Conservation (phyloP, 208 protist species). For the Leptomonas pyrrhocoris region DNA sequence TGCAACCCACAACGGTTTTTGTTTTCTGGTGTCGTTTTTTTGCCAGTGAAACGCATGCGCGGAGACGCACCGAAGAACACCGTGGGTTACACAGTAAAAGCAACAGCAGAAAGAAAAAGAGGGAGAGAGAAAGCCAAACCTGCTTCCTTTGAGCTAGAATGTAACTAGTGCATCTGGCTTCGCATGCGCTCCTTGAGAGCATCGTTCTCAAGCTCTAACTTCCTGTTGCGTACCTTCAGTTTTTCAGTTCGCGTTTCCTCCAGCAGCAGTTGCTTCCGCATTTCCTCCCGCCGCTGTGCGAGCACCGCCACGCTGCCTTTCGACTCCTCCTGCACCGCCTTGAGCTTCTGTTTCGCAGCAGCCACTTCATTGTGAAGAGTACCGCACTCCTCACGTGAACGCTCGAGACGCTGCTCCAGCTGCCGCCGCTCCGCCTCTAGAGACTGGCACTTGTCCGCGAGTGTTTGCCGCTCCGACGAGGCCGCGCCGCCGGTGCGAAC, state of each 20-base stretch:
- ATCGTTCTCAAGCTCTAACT: constrained; percentile 75
- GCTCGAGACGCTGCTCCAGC: constrained; percentile 47
- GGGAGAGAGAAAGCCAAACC: too few species aligned
- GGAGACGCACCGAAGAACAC: too few species aligned
- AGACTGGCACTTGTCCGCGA: constrained; percentile 49
- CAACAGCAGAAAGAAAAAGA: too few species aligned
- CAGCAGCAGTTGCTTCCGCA: constrained; percentile 76
- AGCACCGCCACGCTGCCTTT: constrained; percentile 48
- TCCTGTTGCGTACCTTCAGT: constrained; percentile 62
- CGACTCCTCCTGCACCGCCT: constrained; percentile 51
- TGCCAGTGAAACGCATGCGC: too few species aligned
- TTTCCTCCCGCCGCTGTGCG: constrained; percentile 71
- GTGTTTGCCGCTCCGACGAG: constrained; percentile 29
- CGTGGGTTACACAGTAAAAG: too few species aligned
- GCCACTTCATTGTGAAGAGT: constrained; percentile 52
- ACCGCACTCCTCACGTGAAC: constrained; percentile 50
- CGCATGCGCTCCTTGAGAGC: constrained; percentile 38
- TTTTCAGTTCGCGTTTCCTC: constrained; percentile 79
- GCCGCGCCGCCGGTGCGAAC: constrained; percentile 52
- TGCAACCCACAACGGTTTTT: too few species aligned
- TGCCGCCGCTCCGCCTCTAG: constrained; percentile 58
- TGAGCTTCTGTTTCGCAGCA: constrained; percentile 46
- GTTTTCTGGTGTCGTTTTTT: too few species aligned
- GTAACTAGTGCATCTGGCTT: constrained; percentile 18
- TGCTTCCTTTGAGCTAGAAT: too few species aligned